These are phyloP conservation scores for Aspergillus haitiensis DNA, from an alignment of 495 filamentous ascomycete genomes.

Conservation along the genomic window DNA sequence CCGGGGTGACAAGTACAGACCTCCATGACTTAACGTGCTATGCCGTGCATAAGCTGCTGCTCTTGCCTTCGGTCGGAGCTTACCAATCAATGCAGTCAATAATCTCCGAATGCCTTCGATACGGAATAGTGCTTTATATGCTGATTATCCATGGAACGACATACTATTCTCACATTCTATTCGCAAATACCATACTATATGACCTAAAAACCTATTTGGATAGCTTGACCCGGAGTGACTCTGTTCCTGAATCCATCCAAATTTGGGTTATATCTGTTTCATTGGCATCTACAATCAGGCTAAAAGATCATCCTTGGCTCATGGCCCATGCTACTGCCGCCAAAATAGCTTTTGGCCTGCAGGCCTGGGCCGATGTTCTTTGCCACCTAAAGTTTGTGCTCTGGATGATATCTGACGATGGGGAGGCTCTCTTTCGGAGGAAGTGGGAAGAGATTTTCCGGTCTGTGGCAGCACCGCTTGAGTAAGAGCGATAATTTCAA, in stretches of 20 bases:
- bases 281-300: constrained; percentile 37
- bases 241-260: constrained; percentile 25
- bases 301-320: constrained; percentile 36
- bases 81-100: constrained; percentile 20
- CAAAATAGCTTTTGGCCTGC: background rate
- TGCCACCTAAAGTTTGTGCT: constrained; percentile 32
- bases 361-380: constrained; percentile 27
- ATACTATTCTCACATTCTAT: constrained; percentile 49
- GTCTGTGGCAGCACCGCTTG: background rate
- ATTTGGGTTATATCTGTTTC: constrained; percentile 45
- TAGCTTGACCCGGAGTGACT: constrained; percentile 19
- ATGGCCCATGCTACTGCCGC: background rate
- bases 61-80: constrained; percentile 20
- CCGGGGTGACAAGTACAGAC: constrained; percentile 34
- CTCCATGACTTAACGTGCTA: constrained; percentile 54
- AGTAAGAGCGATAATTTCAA: background rate
- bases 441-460: constrained; percentile 29
- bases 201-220: constrained; percentile 32
- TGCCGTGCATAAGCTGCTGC: constrained; percentile 48
- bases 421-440: constrained; percentile 27
- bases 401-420: constrained; percentile 34
- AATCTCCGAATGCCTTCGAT: constrained; percentile 46
- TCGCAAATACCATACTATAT: constrained; percentile 35
- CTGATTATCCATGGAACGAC: constrained; percentile 51
- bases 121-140: constrained; percentile 49